Percentiles rank a stretch among this genome's conserved stretches.
Evolutionary conservation across 129 eudicot species (phyloP).

Genomic region (Mikania micrantha): DNA sequence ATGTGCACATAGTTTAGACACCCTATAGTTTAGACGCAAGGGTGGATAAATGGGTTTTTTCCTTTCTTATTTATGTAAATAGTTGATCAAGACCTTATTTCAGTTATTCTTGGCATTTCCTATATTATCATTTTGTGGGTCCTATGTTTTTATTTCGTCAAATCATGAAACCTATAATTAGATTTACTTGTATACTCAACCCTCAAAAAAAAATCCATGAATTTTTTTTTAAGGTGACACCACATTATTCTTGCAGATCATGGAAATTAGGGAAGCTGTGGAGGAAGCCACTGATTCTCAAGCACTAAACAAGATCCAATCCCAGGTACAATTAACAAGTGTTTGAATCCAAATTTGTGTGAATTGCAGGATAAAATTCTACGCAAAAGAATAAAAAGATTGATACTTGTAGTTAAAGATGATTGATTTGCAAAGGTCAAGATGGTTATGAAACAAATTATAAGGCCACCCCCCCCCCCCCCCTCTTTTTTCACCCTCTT

Average conservation of each 20-base stretch:
- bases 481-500: too few relatives aligned
- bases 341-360: neutral
- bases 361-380: neutral
- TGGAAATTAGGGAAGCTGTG: constrained; percentile 94
- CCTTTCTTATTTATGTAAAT: neutral
- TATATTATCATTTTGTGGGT: neutral
- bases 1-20: too few relatives aligned
- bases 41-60: too few relatives aligned
- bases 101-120: neutral
- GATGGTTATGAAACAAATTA: neutral
- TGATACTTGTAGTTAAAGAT: neutral
- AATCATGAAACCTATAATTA: too few relatives aligned
- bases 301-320: constrained; percentile 49
- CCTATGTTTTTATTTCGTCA: neutral
- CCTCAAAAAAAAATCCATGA: too few relatives aligned
- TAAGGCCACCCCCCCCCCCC: too few relatives aligned
- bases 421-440: neutral
- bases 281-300: constrained; percentile 65
- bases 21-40: too few relatives aligned
- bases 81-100: neutral
- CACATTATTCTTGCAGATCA: constrained; percentile 43
- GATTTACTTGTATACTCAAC: too few relatives aligned
- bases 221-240: neutral
- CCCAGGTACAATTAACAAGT: constrained; percentile 39
- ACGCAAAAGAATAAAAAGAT: neutral